phyloP scores from a whole-genome alignment of 257 asterid genomes.

The Rubia yunnanensis region DNA sequence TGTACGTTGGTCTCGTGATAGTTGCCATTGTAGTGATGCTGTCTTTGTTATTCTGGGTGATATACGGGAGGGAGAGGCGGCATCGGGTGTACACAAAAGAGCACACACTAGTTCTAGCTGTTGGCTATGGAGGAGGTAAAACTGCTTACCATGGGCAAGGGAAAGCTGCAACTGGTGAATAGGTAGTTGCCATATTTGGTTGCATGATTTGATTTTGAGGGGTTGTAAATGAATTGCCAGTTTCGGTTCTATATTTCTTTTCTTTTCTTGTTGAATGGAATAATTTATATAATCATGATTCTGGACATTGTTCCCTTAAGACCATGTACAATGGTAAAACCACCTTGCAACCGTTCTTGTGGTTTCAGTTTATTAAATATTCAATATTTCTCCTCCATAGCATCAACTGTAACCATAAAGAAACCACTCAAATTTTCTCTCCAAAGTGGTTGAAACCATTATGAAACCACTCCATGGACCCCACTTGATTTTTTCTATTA shows the following conservation, averaged over 20 bases:
- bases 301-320: background rate
- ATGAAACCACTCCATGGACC: too few species aligned
- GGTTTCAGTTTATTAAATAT: too few species aligned
- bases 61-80: constrained; percentile 74
- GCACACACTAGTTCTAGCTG: constrained; percentile 20
- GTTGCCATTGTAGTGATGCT: constrained; percentile 63
- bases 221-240: constrained; percentile 1
- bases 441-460: too few species aligned
- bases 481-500: too few species aligned
- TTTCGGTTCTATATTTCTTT: background rate
- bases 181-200: background rate
- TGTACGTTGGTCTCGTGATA: constrained; percentile 61
- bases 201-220: constrained; percentile 12
- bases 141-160: background rate
- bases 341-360: too few species aligned
- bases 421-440: too few species aligned
- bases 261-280: background rate
- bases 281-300: background rate
- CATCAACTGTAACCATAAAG: too few species aligned
- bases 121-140: constrained; percentile 27
- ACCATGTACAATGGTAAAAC: too few species aligned
- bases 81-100: constrained; percentile 63
- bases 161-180: background rate
- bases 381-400: too few species aligned
- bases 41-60: constrained; percentile 72